Evolutionary conservation across 306 rosid species (phyloP), one percentile per base, ranked within the genome.

Genomic region (Vigna unguiculata): DNA sequence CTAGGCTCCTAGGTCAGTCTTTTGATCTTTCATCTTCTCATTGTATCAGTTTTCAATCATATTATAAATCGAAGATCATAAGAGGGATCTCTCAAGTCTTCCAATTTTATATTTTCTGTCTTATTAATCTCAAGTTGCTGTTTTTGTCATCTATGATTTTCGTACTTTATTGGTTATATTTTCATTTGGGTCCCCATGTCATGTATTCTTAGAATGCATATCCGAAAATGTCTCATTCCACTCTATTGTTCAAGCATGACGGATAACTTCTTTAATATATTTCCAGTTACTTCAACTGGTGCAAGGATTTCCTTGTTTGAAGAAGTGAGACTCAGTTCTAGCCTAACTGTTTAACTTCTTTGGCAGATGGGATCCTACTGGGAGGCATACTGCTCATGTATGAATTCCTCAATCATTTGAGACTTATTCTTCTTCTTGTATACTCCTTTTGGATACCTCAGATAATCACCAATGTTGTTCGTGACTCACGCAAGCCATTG

Each of bases 371-470:
- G 78, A 91, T 95, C 65, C 92, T 95, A 76, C 81, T 95, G 90
- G 99, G 99, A 60, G 99, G 99, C 85, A 92, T 95, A 84, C 88
- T 95, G 48, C 53, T 95, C 54, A 95, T 95, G 99, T 95, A 95
- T 12, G 99, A 95, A 79, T 95, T 95, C 79, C 97, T 92, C 80
- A 86, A 83, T 87, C 93, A 86, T 72, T 75, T 90, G 86, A 87
- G 88, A 74, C 96, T 89, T 69, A 85, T 95, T 85, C 85, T 95
- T 75, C 92, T 95, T 77, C 92, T 95, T 24, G 85, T 89, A 86
- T 91, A 88, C 91, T 89, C 92, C 32, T 95, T 95, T 76, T 95
- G 99, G 99, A 85, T 95, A 81, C 99, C 99, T 85, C 99, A 95
- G 83, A 95, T 95, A 58, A 82, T 91, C 83, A 86, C 93, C 85